A percentile compares a stretch with the other conserved stretches of the same genome.
Conservation (phyloP, 306 rosid genomes). For the Biancaea sappan region DNA sequence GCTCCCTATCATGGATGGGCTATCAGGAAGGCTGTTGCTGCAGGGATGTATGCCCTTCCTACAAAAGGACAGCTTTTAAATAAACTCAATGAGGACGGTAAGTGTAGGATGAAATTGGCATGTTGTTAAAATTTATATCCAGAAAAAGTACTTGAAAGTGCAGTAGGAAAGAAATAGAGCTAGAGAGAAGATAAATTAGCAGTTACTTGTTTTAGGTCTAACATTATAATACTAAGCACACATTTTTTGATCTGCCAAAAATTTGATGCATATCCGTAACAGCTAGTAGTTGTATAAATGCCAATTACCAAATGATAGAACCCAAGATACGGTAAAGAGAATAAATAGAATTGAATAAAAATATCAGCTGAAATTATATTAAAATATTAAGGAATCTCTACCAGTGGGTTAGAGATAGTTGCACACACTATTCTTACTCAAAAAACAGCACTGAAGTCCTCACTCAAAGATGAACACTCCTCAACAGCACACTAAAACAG, state of each 20-base stretch:
- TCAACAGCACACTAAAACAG: no score
- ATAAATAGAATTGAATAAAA: no score
- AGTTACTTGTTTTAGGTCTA: constrained; percentile 8
- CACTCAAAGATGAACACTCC: no score
- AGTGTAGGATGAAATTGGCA: constrained; percentile 37
- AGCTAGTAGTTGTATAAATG: not conserved
- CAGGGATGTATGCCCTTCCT: constrained; percentile 91
- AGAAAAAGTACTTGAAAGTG: constrained; percentile 16
- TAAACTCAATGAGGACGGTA: constrained; percentile 91
- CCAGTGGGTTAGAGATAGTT: no score
- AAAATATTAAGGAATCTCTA: no score
- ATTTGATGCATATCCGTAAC: not conserved
- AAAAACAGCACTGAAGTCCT: no score
- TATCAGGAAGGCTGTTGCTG: constrained; percentile 86
- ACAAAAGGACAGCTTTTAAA: constrained; percentile 64
- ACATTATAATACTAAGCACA: not conserved
- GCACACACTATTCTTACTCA: no score
- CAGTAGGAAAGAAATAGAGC: not conserved
- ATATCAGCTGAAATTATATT: no score
- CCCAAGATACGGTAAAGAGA: no score
- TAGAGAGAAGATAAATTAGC: constrained; percentile 4
- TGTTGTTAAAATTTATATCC: constrained; percentile 18
- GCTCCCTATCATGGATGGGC: constrained; percentile 94
- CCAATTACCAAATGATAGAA: not conserved
- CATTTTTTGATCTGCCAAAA: not conserved